These are phyloP conservation scores for Vaccinium vitisidaea DNA, from an alignment of 148 eudicot species.

Conservation along the genomic window DNA sequence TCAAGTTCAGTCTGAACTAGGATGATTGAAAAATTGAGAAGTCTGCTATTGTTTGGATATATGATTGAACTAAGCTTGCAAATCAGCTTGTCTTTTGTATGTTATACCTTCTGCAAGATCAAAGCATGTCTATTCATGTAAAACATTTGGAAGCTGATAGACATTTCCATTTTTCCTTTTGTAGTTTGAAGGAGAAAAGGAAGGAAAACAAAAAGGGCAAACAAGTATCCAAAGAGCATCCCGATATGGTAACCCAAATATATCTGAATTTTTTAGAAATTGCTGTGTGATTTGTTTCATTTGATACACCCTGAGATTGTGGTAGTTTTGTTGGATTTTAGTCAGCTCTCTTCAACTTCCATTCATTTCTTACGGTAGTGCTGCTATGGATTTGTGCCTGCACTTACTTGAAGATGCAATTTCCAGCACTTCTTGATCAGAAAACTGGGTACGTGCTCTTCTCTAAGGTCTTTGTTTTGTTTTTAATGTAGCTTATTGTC, in stretches of 20 bases:
- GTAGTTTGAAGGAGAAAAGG: constrained; percentile 7
- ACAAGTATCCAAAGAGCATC: background rate
- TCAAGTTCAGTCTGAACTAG: background rate
- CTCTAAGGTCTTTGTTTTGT: background rate
- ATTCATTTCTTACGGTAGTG: constrained; percentile 87
- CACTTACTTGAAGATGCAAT: constrained; percentile 87
- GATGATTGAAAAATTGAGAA: background rate
- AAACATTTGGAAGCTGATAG: background rate
- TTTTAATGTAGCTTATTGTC: background rate
- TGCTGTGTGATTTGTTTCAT: background rate
- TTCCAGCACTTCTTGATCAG: constrained; percentile 81
- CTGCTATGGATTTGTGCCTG: constrained; percentile 82
- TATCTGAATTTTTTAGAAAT: background rate
- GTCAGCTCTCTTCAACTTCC: constrained; percentile 95
- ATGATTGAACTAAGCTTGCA: background rate
- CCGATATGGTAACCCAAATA: constrained; percentile 6
- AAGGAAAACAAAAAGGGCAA: background rate
- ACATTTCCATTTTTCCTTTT: background rate
- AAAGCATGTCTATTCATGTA: background rate
- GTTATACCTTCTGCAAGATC: background rate
- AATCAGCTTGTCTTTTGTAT: background rate
- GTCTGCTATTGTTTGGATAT: background rate
- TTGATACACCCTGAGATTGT: background rate
- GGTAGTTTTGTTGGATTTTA: constrained; percentile 22
- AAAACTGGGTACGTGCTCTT: constrained; percentile 54